These are phyloP conservation scores for Diospyros kaki DNA, from an alignment of 148 eudicot species.

Conservation along the genomic window DNA sequence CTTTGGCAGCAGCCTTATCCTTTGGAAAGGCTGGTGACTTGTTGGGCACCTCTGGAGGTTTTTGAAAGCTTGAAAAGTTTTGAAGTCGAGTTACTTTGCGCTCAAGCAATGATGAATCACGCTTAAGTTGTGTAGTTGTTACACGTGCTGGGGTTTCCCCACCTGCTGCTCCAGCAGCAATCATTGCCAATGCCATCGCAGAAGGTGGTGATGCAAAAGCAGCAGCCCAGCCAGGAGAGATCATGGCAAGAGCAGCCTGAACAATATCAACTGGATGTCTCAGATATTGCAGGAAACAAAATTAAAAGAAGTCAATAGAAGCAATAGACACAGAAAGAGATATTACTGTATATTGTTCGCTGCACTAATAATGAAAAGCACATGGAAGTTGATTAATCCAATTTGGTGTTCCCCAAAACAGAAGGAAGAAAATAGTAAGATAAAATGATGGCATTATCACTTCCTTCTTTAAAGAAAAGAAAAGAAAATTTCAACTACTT, in stretches of 20 bases:
- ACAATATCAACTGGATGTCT: slow-evolving; percentile 13
- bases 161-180: slow-evolving; percentile 98
- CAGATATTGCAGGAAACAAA: slow-evolving; percentile 7
- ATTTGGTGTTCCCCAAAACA: background rate
- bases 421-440: background rate
- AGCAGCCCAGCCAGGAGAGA: slow-evolving; percentile 95
- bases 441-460: background rate
- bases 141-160: slow-evolving; percentile 80
- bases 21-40: slow-evolving; percentile 54
- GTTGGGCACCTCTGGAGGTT: slow-evolving; percentile 51
- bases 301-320: background rate
- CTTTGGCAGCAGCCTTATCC: slow-evolving; percentile 97
- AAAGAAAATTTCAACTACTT: background rate
- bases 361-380: background rate
- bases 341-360: background rate
- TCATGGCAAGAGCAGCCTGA: slow-evolving; percentile 98
- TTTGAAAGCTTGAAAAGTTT: slow-evolving; percentile 91
- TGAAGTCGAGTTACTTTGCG: slow-evolving; percentile 75
- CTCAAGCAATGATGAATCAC: slow-evolving; percentile 82
- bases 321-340: background rate
- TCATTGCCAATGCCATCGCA: slow-evolving; percentile 98
- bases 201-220: slow-evolving; percentile 99
- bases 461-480: background rate
- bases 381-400: background rate
- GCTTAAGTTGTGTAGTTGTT: slow-evolving; percentile 59